Evolutionary conservation across 1,284 basidiomycete genomes (phyloP).

Genomic region (Xerocomus minutiporus): DNA sequence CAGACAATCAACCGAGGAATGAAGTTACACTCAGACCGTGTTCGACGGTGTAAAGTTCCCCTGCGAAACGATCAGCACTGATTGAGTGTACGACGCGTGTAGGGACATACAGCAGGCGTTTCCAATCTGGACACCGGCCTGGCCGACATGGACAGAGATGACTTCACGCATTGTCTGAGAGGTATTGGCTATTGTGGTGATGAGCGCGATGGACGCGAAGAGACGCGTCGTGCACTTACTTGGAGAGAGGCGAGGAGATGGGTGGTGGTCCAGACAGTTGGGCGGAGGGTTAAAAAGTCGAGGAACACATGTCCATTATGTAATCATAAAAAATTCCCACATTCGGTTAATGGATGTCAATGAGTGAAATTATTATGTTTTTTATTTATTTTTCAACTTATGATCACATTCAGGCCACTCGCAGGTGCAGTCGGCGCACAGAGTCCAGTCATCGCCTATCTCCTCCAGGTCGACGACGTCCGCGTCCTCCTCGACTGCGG

Average conservation of each 20-base stretch:
- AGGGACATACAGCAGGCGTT: slow-evolving; percentile 84
- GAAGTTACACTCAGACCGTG: slow-evolving; percentile 87
- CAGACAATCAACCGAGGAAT: slow-evolving; percentile 1
- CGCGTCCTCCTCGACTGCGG: slow-evolving; percentile 94
- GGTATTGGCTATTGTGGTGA: slow-evolving; percentile 8
- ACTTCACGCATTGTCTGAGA: slow-evolving; percentile 75
- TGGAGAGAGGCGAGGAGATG: slow-evolving; percentile 27
- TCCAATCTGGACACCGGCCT: slow-evolving; percentile 95
- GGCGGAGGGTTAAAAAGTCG: slow-evolving; percentile 36
- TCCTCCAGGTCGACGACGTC: slow-evolving; percentile 93
- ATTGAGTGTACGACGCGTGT: slow-evolving; percentile 15
- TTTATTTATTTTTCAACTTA: slow-evolving; percentile 33
- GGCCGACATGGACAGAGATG: slow-evolving; percentile 91
- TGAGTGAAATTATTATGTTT: not conserved
- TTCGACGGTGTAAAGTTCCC: slow-evolving; percentile 98
- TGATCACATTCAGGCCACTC: slow-evolving; percentile 92
- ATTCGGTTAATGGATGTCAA: slow-evolving; percentile 15
- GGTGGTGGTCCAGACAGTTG: slow-evolving; percentile 31
- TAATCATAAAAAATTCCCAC: slow-evolving; percentile 33
- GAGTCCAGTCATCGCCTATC: slow-evolving; percentile 69
- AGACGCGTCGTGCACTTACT: slow-evolving; percentile 30
- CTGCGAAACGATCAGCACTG: slow-evolving; percentile 38
- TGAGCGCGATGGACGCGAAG: slow-evolving; percentile 20
- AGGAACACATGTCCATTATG: slow-evolving; percentile 34
- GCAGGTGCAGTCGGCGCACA: slow-evolving; percentile 75